Evolutionary conservation across 306 rosid species (phyloP).

Genomic region (Carpinus fangiana): DNA sequence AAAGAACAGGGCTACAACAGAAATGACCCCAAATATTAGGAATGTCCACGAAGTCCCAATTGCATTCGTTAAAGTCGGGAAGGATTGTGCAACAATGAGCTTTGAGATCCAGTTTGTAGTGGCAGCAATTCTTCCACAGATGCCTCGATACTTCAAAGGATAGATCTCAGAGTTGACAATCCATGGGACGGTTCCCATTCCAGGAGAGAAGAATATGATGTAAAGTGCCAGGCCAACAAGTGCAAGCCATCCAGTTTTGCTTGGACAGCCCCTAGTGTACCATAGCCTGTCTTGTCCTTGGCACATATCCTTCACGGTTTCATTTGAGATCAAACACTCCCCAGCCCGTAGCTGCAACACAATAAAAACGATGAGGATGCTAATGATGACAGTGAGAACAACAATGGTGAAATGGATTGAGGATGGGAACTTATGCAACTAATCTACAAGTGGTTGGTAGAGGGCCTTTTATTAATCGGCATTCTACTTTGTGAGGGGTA

Average conservation of each 20-base stretch:
- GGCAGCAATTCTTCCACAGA: slow-evolving; percentile 65
- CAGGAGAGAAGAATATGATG: slow-evolving; percentile 63
- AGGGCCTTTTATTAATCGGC: too few species aligned
- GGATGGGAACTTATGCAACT: too few species aligned
- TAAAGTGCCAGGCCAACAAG: slow-evolving; percentile 46
- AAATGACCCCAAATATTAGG: slow-evolving; percentile 43
- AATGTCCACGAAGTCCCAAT: slow-evolving; percentile 59
- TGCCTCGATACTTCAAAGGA: slow-evolving; percentile 50
- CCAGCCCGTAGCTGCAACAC: slow-evolving; percentile 50
- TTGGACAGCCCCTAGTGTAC: slow-evolving; percentile 69
- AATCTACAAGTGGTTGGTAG: too few species aligned
- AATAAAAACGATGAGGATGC: neutral
- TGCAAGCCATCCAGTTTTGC: slow-evolving; percentile 56
- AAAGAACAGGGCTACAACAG: slow-evolving; percentile 47
- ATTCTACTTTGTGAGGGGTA: neutral
- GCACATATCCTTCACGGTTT: slow-evolving; percentile 27
- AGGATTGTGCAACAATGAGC: slow-evolving; percentile 55
- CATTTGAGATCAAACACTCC: slow-evolving; percentile 46
- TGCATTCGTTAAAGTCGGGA: slow-evolving; percentile 37
- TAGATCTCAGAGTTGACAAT: slow-evolving; percentile 68
- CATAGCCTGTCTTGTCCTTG: slow-evolving; percentile 33
- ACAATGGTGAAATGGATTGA: neutral
- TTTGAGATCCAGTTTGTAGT: slow-evolving; percentile 57
- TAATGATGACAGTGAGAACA: neutral
- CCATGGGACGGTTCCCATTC: slow-evolving; percentile 79